Conservation (phyloP, 2,329 filamentous ascomycete species). For the Clonostachys byssicola region DNA sequence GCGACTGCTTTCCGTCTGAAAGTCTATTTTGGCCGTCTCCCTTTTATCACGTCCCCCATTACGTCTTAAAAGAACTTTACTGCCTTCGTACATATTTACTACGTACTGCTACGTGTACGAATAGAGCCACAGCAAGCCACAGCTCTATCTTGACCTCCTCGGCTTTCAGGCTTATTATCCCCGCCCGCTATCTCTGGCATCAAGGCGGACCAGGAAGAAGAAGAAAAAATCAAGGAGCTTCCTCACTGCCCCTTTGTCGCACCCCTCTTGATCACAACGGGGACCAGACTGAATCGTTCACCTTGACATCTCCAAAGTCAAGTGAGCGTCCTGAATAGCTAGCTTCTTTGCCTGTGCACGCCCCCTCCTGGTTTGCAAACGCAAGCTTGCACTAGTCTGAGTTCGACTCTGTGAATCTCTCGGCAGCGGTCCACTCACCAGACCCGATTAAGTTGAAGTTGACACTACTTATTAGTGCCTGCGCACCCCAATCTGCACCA, state of each 20-base stretch:
- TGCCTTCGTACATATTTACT: too few species aligned
- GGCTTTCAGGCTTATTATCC: neutral
- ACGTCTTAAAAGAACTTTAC: too few species aligned
- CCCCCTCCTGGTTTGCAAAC: slow-evolving; percentile 8
- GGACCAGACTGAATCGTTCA: neutral
- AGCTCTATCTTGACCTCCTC: neutral
- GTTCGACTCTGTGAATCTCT: slow-evolving; percentile 19
- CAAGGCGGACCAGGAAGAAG: too few species aligned
- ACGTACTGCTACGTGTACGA: too few species aligned
- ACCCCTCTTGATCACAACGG: neutral
- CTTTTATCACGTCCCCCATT: too few species aligned
- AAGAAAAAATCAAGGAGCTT: neutral
- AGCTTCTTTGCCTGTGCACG: slow-evolving; percentile 9
- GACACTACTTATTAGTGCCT: slow-evolving; percentile 30
- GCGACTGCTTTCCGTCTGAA: too few species aligned
- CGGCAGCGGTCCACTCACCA: slow-evolving; percentile 21
- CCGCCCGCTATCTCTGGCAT: neutral
- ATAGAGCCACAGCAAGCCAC: too few species aligned
- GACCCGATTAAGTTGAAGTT: slow-evolving; percentile 1
- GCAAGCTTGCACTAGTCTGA: slow-evolving; percentile 25
- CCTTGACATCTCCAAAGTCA: neutral
- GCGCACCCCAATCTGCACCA: slow-evolving; percentile 26
- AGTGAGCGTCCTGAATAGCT: neutral
- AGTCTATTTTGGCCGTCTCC: too few species aligned
- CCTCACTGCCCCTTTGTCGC: neutral